Conservation (phyloP, 345 rosid genomes). For the Arabis alpina region DNA sequence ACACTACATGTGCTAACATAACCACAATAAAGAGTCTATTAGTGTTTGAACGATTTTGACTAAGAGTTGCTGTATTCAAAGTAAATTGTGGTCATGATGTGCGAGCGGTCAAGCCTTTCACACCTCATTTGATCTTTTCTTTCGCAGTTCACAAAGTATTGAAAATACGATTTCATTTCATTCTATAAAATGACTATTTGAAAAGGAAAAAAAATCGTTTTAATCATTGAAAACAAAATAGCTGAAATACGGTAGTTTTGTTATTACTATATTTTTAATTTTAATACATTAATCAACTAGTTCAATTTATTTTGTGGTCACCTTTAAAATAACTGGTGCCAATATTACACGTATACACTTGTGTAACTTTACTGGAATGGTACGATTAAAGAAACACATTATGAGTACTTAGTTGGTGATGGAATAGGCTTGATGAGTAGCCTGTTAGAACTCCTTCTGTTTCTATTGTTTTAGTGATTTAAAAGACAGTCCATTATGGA, state of each 20-base stretch:
- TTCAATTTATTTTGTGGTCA: not conserved
- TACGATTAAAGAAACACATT: conserved; percentile 18
- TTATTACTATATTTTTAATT: not conserved
- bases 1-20: not conserved
- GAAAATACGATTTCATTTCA: too few species aligned
- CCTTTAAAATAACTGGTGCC: not conserved
- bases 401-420: conserved; percentile 38
- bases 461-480: conserved; percentile 39
- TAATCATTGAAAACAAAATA: not conserved
- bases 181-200: too few species aligned
- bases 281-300: not conserved
- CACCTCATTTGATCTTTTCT: not conserved
- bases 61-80: not conserved
- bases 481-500: conserved; percentile 45
- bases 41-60: too few species aligned
- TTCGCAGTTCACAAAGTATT: too few species aligned
- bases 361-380: conserved; percentile 29
- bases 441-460: conserved; percentile 43
- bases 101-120: conserved; percentile 2
- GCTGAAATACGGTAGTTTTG: not conserved
- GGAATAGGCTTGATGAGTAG: conserved; percentile 45
- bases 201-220: not conserved
- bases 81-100: not conserved
- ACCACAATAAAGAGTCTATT: too few species aligned
- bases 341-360: not conserved